Evolutionary conservation across 2,329 filamentous ascomycete species (phyloP).

Genomic region (Phialocephala sp.): DNA sequence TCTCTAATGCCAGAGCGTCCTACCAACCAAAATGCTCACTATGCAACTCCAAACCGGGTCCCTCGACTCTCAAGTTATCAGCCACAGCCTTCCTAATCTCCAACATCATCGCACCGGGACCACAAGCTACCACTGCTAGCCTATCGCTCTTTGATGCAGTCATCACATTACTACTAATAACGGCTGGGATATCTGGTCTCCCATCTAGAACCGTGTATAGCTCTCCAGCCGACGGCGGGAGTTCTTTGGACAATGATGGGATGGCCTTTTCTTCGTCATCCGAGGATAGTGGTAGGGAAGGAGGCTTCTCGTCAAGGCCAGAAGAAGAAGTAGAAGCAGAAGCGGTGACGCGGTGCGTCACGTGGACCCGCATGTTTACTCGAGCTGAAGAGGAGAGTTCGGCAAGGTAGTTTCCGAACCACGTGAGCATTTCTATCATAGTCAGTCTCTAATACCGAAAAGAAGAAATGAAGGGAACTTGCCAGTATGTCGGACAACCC

Average conservation of each 20-base stretch:
- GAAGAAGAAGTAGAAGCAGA: neutral
- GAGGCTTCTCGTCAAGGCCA: neutral
- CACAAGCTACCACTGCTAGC: slow-evolving; percentile 53
- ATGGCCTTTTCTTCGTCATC: neutral
- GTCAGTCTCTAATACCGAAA: neutral
- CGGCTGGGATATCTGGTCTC: slow-evolving; percentile 47
- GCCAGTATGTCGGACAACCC: slow-evolving; percentile 53
- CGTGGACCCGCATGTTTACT: slow-evolving; percentile 38
- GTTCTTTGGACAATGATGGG: neutral
- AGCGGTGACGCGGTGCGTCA: slow-evolving; percentile 22
- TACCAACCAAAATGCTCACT: slow-evolving; percentile 45
- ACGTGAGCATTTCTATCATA: slow-evolving; percentile 28
- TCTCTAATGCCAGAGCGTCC: no score
- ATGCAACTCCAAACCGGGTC: slow-evolving; percentile 55
- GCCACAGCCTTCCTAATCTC: slow-evolving; percentile 52
- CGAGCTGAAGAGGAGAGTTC: slow-evolving; percentile 35
- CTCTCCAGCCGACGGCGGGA: neutral
- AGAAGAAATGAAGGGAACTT: slow-evolving; percentile 9
- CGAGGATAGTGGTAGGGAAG: neutral
- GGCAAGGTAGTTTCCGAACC: slow-evolving; percentile 37
- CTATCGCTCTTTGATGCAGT: slow-evolving; percentile 44
- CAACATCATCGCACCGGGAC: slow-evolving; percentile 50
- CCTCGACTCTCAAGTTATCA: slow-evolving; percentile 48
- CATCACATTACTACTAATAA: slow-evolving; percentile 47
- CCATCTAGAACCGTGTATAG: slow-evolving; percentile 33